A percentile compares a stretch with the other conserved stretches of the same genome.
Evolutionary conservation across 2,329 filamentous ascomycete species (phyloP).

Genomic region (Akanthomyces muscarius): DNA sequence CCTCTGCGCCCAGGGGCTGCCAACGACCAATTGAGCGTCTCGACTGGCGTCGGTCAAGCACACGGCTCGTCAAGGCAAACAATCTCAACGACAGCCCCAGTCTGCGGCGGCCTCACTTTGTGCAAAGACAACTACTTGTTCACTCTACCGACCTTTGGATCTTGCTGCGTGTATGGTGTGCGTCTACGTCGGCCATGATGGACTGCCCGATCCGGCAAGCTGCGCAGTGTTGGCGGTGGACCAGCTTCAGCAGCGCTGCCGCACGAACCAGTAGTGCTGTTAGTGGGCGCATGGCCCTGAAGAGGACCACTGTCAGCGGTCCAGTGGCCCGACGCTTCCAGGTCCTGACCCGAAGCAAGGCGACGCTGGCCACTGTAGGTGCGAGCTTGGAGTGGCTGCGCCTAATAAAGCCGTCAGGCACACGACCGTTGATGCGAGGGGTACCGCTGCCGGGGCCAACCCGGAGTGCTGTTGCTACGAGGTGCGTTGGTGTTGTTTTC

Average conservation of each 20-base stretch:
- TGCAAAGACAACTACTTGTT: neutral
- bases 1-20: neutral
- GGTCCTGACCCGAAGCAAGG: conserved; percentile 9
- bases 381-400: neutral
- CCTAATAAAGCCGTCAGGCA: neutral
- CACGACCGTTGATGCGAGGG: conserved; percentile 1
- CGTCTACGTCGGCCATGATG: neutral
- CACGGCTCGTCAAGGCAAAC: neutral
- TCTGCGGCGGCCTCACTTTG: neutral
- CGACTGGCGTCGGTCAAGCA: neutral
- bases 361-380: conserved; percentile 8
- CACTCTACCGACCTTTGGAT: no score
- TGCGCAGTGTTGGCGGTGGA: neutral
- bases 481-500: neutral
- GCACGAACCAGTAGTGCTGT: neutral
- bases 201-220: conserved; percentile 11
- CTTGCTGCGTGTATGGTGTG: neutral
- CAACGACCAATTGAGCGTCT: neutral
- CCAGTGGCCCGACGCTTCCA: neutral
- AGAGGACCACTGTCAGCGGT: neutral
- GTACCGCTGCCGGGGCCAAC: conserved; percentile 13
- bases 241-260: neutral
- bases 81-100: neutral
- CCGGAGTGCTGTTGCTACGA: neutral
- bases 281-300: neutral